Evolutionary conservation across 352 stramenopile species (phyloP), one percentile per base, ranked within the genome.

Genomic region (Phytophthora syringae): DNA sequence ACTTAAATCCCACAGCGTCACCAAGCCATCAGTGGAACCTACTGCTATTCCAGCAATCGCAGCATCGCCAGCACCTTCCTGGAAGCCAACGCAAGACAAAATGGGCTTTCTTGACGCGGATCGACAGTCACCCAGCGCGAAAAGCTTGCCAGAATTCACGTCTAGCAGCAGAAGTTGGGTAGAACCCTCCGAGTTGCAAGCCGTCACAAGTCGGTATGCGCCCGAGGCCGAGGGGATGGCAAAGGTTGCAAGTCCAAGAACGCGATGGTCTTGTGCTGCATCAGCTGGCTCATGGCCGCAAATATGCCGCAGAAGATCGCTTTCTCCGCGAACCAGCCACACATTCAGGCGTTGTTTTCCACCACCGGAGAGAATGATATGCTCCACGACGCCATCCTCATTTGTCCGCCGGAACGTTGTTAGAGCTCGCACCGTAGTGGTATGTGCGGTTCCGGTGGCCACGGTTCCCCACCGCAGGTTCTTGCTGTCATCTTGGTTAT

Each of bases 271-370:
- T 36, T 96, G 88, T 12, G 82, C 64, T 30, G 78, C 81, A 13
- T 82, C 73, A 1, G 56, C 61, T 37, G 67, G 75, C 55, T 93
- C 86, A n/a, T 88, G 77, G 30, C 85, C 79, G 32, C 72, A 87
- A 12, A 96, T 37, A 52, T 88, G 76, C 42, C 82, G 75, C 18
- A 93, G 66, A 0, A 68, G 11, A 24, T 82, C 67, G 7, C 52
- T 58, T 32, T 66, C 52, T 45, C 57, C 67, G 11, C 57, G 44
- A 32, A 94, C 80, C 12, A 77, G 58, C 88, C 88, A 96, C 36
- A 82, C 80, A 40, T 92, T 94, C 32, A 96, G 44, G 2, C 80
- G 81, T 54, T 96, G 85, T 53, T 96, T 96, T 47, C 88, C 88
- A 16, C 88, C 88, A 20, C 77, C 88, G 5, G 88, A 91, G 11